A percentile compares a stretch with the other conserved stretches of the same genome.
phyloP scores from a whole-genome alignment of 1,284 basidiomycete species.

The Cyathus pygmaeus region DNA sequence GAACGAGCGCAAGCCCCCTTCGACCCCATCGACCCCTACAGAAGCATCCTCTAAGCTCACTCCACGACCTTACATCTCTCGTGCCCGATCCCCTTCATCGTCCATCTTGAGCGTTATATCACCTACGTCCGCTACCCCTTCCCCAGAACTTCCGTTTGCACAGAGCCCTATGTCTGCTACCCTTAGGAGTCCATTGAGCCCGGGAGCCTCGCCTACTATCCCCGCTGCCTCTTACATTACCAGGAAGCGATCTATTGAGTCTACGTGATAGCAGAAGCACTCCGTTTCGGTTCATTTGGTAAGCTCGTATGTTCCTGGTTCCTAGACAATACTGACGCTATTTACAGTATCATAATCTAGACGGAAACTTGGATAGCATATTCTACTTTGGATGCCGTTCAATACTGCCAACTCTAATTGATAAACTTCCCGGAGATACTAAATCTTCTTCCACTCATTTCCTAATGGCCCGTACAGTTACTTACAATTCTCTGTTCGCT shows the following conservation, averaged over 20 bases:
- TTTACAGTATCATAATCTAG: not conserved
- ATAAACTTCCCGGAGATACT: not conserved
- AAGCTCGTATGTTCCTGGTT: not conserved
- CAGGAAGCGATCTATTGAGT: slow-evolving; percentile 1
- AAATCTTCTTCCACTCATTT: slow-evolving; percentile 1
- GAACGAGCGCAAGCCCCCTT: slow-evolving; percentile 15
- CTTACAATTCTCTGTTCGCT: too few species aligned
- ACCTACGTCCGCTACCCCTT: slow-evolving; percentile 20
- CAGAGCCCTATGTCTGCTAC: slow-evolving; percentile 11
- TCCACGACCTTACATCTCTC: slow-evolving; percentile 67
- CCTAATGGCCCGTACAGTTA: not conserved
- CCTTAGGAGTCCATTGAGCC: slow-evolving; percentile 3
- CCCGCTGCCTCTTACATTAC: not conserved
- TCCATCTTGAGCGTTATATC: slow-evolving; percentile 54
- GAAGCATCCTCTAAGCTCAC: slow-evolving; percentile 50
- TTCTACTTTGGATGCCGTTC: not conserved
- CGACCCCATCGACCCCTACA: slow-evolving; percentile 25
- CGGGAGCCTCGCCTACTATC: not conserved
- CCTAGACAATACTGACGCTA: too few species aligned
- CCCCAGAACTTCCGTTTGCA: slow-evolving; percentile 12
- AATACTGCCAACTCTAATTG: not conserved
- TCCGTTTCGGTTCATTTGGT: not conserved
- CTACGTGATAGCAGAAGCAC: too few species aligned
- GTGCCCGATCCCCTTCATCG: slow-evolving; percentile 57
- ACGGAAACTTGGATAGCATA: not conserved